Conservation (phyloP, 1,284 basidiomycete species). For the Pseudozyma thailandica region DNA sequence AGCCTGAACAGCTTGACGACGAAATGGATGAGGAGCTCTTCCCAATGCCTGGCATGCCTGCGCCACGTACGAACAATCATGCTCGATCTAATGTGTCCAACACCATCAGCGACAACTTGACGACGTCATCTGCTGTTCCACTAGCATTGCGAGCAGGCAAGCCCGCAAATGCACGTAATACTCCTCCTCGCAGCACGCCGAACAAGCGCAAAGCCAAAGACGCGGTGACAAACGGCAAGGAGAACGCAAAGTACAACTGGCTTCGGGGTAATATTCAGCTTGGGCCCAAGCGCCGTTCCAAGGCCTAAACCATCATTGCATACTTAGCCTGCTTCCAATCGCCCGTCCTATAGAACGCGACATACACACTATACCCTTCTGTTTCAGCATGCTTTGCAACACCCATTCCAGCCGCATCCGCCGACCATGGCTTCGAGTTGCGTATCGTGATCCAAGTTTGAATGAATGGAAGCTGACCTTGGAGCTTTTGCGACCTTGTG, state of each 20-base stretch:
- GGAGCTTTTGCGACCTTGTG: no score
- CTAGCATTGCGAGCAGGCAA: neutral
- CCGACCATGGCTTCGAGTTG: no score
- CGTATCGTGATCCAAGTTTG: no score
- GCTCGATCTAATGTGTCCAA: neutral
- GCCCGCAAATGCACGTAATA: neutral
- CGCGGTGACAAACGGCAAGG: neutral
- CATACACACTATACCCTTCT: no score
- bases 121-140: no score
- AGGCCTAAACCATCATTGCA: conserved; percentile 6
- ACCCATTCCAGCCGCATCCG: no score
- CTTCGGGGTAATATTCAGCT: conserved; percentile 14
- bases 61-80: neutral
- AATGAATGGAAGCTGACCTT: no score
- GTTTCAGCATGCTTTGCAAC: no score
- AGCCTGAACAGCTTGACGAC: conserved; percentile 41
- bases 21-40: conserved; percentile 38
- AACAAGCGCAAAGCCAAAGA: neutral
- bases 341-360: neutral
- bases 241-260: conserved; percentile 9
- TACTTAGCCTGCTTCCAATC: neutral
- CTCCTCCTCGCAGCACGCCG: neutral
- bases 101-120: no score
- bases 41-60: conserved; percentile 43
- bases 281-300: conserved; percentile 20